Conservation (phyloP, 2,329 filamentous ascomycete genomes). For the Aspergillus sp. region DNA sequence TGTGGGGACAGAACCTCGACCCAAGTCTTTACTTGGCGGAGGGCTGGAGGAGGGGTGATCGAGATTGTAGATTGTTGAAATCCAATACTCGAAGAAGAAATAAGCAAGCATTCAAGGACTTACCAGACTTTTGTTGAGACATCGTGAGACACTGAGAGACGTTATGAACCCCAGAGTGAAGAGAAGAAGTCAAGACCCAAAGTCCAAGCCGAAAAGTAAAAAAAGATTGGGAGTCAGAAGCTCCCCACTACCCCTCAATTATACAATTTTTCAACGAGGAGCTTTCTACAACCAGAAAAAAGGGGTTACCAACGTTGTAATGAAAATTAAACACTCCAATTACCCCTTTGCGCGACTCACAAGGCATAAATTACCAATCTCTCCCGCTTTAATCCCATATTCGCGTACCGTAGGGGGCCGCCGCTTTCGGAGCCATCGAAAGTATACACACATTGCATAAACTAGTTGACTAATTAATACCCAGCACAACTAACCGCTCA, state of each 20-base stretch:
- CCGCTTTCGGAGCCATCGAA: conserved; percentile 17
- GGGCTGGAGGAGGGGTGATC: background rate
- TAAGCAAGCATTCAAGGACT: conserved; percentile 14
- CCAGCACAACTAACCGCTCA: no score
- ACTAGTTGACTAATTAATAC: background rate
- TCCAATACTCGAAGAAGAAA: conserved; percentile 14
- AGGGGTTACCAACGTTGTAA: background rate
- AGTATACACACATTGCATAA: background rate
- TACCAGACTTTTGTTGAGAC: conserved; percentile 45
- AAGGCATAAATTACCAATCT: background rate
- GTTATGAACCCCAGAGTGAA: conserved; percentile 23
- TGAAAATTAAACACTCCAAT: background rate
- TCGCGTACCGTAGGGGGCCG: conserved; percentile 4
- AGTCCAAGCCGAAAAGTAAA: conserved; percentile 9
- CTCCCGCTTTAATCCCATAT: background rate
- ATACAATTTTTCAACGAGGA: conserved; percentile 3
- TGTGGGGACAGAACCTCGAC: conserved; percentile 16
- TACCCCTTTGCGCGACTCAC: background rate
- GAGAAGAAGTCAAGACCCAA: conserved; percentile 6
- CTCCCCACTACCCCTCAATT: conserved; percentile 10
- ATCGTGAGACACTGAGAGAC: conserved; percentile 28
- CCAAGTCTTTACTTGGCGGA: conserved; percentile 20
- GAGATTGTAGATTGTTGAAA: conserved; percentile 9
- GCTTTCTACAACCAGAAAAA: background rate
- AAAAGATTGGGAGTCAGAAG: conserved; percentile 11